Evolutionary conservation across 2,329 filamentous ascomycete genomes (phyloP), one percentile per base, ranked within the genome.

Genomic region (Calycina herbarum): DNA sequence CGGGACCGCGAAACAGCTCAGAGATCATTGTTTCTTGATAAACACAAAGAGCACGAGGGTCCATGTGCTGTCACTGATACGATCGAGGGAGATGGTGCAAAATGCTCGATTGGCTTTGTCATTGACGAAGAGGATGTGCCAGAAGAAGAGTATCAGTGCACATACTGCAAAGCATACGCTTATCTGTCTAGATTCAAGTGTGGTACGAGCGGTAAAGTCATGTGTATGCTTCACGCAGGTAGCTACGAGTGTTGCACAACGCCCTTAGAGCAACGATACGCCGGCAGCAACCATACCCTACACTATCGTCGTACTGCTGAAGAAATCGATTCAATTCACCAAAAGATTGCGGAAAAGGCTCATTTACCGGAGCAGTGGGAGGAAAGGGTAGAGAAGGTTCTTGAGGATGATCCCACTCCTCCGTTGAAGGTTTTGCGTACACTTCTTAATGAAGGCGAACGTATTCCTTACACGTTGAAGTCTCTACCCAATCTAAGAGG

Each of bases 121-220:
- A 76, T 91, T 64, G 85, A 91, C 69, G 89, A 95, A 64, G 82
- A 86, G 61, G 89, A 95, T 72, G 85, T 96, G 1, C 86, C 90
- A 3, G 95, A 99, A 75, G 94, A 98, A 70, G 93, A 97, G 70
- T 93, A 96, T 76, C 92, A 95, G 68, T 98, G 95, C 79, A 84
- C 85, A 54, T 92, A 93, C 78, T 99, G 95, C 85, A 98, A 98
- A 78, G 87, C 90, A 0, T 98, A 94, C 78, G 89, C 90, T 74
- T 98, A 94, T 77, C 82, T 98, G 31, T 97, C 95, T 35, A 89
- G 94, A 71, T 96, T 96, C 78, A 89, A 90, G 72, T 99, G 95
- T 77, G 82, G 89, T 65, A 91, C 88, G 69, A 90, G 90, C 2
- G 91, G 89, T 71, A 97, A 94, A 77, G 85, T 92, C 3, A 78